A percentile compares a stretch with the other conserved stretches of the same genome.
Evolutionary conservation across 2,329 filamentous ascomycete genomes (phyloP).

Genomic region (Calonectria hongkongensis): DNA sequence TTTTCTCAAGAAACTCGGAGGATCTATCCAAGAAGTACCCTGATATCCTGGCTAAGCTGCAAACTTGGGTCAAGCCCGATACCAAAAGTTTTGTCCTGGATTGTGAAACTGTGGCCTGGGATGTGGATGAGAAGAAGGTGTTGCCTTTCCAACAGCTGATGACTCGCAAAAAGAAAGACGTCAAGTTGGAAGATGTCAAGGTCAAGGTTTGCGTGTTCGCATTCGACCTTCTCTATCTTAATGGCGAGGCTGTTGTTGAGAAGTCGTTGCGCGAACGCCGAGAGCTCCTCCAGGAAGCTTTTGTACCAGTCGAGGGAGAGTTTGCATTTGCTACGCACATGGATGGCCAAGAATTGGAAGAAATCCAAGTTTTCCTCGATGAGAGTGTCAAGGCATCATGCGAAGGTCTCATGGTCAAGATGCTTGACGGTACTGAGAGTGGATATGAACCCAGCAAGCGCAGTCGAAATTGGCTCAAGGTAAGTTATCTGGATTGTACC

Average conservation of each 20-base stretch:
- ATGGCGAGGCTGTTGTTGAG: constrained; percentile 91
- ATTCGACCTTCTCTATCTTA: constrained; percentile 94
- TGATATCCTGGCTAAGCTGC: constrained; percentile 91
- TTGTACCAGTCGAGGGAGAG: constrained; percentile 88
- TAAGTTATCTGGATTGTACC: constrained; percentile 59
- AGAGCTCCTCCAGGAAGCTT: constrained; percentile 82
- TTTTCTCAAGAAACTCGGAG: constrained; percentile 98
- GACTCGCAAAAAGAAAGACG: constrained; percentile 98
- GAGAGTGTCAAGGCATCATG: constrained; percentile 97
- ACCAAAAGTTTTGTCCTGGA: constrained; percentile 98
- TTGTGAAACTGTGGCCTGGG: constrained; percentile 98
- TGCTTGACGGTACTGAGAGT: constrained; percentile 94
- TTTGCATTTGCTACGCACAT: constrained; percentile 92
- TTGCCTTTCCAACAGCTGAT: constrained; percentile 98
- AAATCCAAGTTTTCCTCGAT: constrained; percentile 94
- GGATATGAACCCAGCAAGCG: constrained; percentile 97
- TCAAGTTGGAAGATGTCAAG: constrained; percentile 95
- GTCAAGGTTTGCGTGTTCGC: constrained; percentile 98
- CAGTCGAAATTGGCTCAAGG: constrained; percentile 98
- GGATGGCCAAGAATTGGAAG: constrained; percentile 91
- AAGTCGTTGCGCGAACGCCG: constrained; percentile 90
- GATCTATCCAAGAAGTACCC: constrained; percentile 98
- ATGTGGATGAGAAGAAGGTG: constrained; percentile 95
- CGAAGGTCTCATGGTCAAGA: constrained; percentile 99
- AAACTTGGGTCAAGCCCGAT: constrained; percentile 90